Conservation (phyloP, 306 rosid species). For the Canavalia ensiformis region DNA sequence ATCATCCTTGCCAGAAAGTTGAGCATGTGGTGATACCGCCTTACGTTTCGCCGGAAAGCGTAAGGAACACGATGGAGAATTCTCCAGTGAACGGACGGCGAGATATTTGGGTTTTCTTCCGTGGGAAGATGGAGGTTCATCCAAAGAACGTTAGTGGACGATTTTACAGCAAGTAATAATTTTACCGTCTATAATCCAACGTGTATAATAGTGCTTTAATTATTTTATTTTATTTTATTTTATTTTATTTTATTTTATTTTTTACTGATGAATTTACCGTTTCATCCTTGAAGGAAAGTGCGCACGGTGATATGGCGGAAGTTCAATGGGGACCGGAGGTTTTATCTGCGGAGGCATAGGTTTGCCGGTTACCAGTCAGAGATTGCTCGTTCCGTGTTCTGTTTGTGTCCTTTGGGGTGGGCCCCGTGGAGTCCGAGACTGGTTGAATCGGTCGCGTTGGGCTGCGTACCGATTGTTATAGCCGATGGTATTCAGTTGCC, state of each 20-base stretch:
- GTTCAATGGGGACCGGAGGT: conserved; percentile 74
- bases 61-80: conserved; percentile 54
- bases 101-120: conserved; percentile 86
- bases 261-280: not conserved
- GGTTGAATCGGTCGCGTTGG: conserved; percentile 83
- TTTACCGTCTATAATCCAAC: conserved; percentile 28
- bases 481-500: conserved; percentile 89
- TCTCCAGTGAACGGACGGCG: conserved; percentile 64
- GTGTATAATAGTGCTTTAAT: not conserved
- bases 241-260: not conserved
- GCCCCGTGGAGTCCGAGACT: conserved; percentile 99
- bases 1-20: conserved; percentile 88
- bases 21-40: conserved; percentile 95
- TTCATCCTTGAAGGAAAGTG: conserved; percentile 69
- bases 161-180: conserved; percentile 91
- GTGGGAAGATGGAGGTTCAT: conserved; percentile 96
- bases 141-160: conserved; percentile 95
- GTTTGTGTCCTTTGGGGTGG: conserved; percentile 95
- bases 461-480: conserved; percentile 90
- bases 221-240: not conserved
- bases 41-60: conserved; percentile 70
- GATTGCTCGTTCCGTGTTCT: conserved; percentile 80
- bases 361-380: conserved; percentile 92
- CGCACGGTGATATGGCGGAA: conserved; percentile 82
- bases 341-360: conserved; percentile 73